phyloP scores from a whole-genome alignment of 306 rosid genomes.

The Vigna unguiculata region DNA sequence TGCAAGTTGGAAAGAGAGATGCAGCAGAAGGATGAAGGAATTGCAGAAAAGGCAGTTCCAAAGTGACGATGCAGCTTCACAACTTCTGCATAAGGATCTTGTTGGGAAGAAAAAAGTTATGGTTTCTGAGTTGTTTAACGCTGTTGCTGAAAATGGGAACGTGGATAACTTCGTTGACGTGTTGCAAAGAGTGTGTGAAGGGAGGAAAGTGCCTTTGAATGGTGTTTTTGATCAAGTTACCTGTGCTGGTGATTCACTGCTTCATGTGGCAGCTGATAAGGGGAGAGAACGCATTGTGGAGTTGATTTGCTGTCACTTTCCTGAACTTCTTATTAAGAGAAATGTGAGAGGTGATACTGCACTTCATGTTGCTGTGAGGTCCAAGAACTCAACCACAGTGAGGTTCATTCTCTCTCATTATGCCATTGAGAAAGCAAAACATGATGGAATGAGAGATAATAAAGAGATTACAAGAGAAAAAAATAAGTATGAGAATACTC shows the following conservation, averaged over 20 bases:
- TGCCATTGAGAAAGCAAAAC: not conserved
- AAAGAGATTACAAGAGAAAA: not conserved
- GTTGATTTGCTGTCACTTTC: not conserved
- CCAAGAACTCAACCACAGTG: not conserved
- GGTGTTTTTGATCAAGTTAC: constrained; percentile 16
- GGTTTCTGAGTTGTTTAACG: not conserved
- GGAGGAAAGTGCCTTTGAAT: not conserved
- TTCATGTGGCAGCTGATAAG: constrained; percentile 38
- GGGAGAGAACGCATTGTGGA: not conserved
- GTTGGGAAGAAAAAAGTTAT: not conserved
- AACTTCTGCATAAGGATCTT: not conserved
- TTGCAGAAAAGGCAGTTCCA: not conserved
- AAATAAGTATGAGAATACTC: constrained; percentile 35
- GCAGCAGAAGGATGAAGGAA: not conserved
- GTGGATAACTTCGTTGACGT: not conserved
- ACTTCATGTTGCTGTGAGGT: too few species aligned
- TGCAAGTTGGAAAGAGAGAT: not conserved
- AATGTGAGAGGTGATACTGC: too few species aligned
- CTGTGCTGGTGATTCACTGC: constrained; percentile 27
- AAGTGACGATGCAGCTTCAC: not conserved
- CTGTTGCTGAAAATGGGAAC: not conserved
- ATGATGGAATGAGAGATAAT: not conserved
- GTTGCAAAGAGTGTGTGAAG: not conserved
- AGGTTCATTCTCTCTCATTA: not conserved
- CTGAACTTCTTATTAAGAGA: constrained; percentile 8